Evolutionary conservation across 1,284 basidiomycete species (phyloP).

Genomic region (Ganoderma lingzhi): DNA sequence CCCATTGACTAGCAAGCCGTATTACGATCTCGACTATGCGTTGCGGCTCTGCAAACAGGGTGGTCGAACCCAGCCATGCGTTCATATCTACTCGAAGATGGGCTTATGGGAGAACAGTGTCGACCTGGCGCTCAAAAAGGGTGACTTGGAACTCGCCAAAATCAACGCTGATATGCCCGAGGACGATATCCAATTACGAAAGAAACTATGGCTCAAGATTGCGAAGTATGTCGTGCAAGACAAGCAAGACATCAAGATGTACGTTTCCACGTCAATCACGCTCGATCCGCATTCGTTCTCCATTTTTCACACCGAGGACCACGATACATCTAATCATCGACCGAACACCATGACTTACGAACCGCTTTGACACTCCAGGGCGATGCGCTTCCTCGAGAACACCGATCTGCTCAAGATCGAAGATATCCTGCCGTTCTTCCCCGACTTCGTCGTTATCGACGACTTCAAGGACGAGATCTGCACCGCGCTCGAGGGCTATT

Average conservation of each 20-base stretch:
- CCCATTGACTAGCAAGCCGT: conserved; percentile 86
- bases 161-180: conserved; percentile 94
- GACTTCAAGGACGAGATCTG: conserved; percentile 99
- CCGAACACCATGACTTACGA: neutral
- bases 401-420: conserved; percentile 97
- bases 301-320: neutral
- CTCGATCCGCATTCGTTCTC: neutral
- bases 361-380: conserved; percentile 56
- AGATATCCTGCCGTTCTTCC: conserved; percentile 99
- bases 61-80: conserved; percentile 88
- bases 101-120: conserved; percentile 96
- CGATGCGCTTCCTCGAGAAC: conserved; percentile 95
- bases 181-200: conserved; percentile 86
- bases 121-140: conserved; percentile 92
- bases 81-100: conserved; percentile 98
- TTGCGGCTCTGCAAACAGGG: conserved; percentile 89
- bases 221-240: conserved; percentile 97
- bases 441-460: conserved; percentile 99
- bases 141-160: conserved; percentile 93
- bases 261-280: conserved; percentile 43
- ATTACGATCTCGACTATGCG: conserved; percentile 98
- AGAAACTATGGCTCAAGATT: conserved; percentile 98
- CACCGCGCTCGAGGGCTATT: conserved; percentile 93
- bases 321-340: neutral
- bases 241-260: conserved; percentile 98